phyloP scores from a whole-genome alignment of 345 rosid genomes.

The Orychophragmus violaceus region DNA sequence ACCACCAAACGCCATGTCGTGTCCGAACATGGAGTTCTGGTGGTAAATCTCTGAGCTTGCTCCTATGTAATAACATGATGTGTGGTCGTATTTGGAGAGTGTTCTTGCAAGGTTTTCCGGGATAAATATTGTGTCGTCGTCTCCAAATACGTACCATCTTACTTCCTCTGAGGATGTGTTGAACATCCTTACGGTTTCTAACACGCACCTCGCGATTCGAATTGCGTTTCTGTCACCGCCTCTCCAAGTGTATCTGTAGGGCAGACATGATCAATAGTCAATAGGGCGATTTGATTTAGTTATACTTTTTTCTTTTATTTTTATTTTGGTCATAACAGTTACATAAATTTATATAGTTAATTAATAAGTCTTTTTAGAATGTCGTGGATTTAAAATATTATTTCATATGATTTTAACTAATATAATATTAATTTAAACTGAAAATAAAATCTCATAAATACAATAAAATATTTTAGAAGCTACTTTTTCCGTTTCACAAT shows the following conservation, averaged over 20 bases:
- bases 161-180: conserved; percentile 36
- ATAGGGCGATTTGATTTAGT: neutral
- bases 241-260: conserved; percentile 41
- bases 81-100: conserved; percentile 72
- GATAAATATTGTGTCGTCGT: conserved; percentile 68
- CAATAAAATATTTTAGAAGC: neutral
- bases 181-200: conserved; percentile 39
- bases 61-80: conserved; percentile 73
- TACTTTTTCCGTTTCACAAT: too few relatives aligned
- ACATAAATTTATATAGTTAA: neutral
- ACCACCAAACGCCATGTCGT: conserved; percentile 73
- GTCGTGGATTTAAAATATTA: neutral
- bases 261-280: neutral
- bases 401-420: neutral
- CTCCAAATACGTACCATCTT: conserved; percentile 82
- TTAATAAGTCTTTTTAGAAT: neutral
- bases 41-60: conserved; percentile 56
- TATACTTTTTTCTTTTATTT: neutral
- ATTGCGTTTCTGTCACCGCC: conserved; percentile 63
- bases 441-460: neutral
- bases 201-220: conserved; percentile 61
- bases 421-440: neutral
- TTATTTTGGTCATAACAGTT: neutral
- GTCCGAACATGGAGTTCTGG: conserved; percentile 54
- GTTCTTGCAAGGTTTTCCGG: conserved; percentile 64